A percentile compares a stretch with the other conserved stretches of the same genome.
Evolutionary conservation across 129 eudicot species (phyloP).

Genomic region (Flaveria sonorensis): DNA sequence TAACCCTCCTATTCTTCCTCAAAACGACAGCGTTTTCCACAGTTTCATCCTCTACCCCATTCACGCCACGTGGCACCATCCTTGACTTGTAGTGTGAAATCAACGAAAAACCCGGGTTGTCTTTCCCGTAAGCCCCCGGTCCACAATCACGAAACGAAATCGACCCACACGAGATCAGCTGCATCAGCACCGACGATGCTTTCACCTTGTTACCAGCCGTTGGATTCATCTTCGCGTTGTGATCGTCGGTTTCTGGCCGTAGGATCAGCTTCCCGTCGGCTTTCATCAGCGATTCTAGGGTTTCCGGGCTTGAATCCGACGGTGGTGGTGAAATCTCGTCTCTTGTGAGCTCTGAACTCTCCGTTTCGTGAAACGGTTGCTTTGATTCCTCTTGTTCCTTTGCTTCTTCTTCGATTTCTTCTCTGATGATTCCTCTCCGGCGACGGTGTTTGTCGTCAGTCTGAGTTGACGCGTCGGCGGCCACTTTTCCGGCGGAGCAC

Average conservation of each 20-base stretch:
- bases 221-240: conserved; percentile 17
- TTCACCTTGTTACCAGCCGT: conserved; percentile 39
- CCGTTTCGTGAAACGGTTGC: conserved; percentile 21
- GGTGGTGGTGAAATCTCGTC: conserved; percentile 92
- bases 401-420: conserved; percentile 34
- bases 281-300: conserved; percentile 77
- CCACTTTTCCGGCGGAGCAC: conserved; percentile 40
- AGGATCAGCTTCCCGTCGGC: conserved; percentile 58
- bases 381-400: conserved; percentile 39
- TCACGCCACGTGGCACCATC: conserved; percentile 76
- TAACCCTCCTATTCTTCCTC: conserved; percentile 36
- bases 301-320: conserved; percentile 97
- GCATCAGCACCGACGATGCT: conserved; percentile 82
- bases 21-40: conserved; percentile 38
- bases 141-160: conserved; percentile 84
- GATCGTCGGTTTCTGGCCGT: conserved; percentile 30
- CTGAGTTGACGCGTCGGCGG: conserved; percentile 87
- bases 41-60: conserved; percentile 35
- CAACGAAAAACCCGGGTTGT: conserved; percentile 65
- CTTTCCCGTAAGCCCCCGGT: conserved; percentile 52
- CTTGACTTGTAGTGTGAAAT: conserved; percentile 65
- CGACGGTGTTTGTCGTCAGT: conserved; percentile 82
- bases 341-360: conserved; percentile 49
- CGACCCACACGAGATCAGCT: conserved; percentile 82
- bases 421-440: conserved; percentile 29